These are phyloP conservation scores for Westerdykella ornata DNA, from an alignment of 2,329 filamentous ascomycete species.

Conservation along the genomic window DNA sequence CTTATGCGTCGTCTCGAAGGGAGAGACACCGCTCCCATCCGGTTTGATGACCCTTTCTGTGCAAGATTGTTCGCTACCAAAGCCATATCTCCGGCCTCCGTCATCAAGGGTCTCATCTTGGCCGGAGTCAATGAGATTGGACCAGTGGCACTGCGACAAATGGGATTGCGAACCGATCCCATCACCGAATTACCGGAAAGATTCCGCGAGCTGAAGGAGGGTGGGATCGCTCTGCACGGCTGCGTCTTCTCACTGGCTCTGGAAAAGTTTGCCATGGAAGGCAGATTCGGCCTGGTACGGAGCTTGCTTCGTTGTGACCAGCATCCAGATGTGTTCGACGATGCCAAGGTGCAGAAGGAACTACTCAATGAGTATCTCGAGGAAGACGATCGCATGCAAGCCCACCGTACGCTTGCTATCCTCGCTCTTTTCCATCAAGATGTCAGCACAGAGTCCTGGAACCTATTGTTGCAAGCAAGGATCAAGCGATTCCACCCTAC, in stretches of 20 bases:
- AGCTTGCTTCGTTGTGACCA: constrained; percentile 54
- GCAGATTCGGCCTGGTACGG: constrained; percentile 48
- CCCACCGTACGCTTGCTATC: constrained; percentile 51
- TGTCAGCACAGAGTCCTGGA: constrained; percentile 39
- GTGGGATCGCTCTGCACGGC: constrained; percentile 56
- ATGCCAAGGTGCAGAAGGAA: constrained; percentile 48
- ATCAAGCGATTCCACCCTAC: constrained; percentile 21
- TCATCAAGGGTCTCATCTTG: constrained; percentile 62
- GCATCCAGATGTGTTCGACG: constrained; percentile 58
- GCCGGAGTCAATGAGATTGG: constrained; percentile 68
- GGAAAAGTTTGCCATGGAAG: constrained; percentile 54
- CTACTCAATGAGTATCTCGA: constrained; percentile 49
- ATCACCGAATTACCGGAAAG: constrained; percentile 52
- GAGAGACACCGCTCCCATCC: constrained; percentile 41
- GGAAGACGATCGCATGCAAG: constrained; percentile 46
- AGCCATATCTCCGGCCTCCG: constrained; percentile 64
- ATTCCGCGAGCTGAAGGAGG: constrained; percentile 54
- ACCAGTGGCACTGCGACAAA: constrained; percentile 67
- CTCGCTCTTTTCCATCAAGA: constrained; percentile 42
- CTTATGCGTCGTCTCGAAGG: constrained; percentile 34
- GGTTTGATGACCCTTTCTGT: constrained; percentile 57
- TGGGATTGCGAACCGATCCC: constrained; percentile 59
- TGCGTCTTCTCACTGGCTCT: constrained; percentile 62
- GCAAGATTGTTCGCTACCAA: constrained; percentile 76
- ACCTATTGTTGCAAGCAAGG: constrained; percentile 43